Evolutionary conservation across 2,329 filamentous ascomycete genomes (phyloP).

Genomic region (Paracorniculantispora psalliotae): DNA sequence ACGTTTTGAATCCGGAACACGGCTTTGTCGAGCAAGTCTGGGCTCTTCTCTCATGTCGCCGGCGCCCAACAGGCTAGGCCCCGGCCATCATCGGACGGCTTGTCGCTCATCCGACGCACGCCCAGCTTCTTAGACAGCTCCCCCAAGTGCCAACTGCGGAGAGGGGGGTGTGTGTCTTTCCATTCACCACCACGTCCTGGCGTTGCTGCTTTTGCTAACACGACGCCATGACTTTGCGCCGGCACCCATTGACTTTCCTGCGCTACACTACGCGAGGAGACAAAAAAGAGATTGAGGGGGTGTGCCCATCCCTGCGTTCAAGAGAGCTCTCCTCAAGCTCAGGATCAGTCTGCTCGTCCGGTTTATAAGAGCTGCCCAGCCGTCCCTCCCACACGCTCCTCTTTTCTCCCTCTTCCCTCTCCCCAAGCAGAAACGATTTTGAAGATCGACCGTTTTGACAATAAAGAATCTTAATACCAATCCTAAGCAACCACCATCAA

Average conservation of each 20-base stretch:
- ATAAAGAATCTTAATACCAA: not conserved
- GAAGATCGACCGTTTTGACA: not conserved
- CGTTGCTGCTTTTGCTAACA: no score
- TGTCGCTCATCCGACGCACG: slow-evolving; percentile 1
- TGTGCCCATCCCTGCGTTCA: not conserved
- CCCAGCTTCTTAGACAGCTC: not conserved
- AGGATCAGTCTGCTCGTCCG: not conserved
- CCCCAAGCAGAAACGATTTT: not conserved
- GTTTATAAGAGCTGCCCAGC: slow-evolving; percentile 6
- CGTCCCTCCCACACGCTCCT: not conserved
- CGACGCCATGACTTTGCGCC: no score
- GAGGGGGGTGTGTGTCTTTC: not conserved
- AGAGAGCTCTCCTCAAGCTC: not conserved
- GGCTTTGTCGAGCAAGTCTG: no score
- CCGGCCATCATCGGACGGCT: slow-evolving; percentile 6
- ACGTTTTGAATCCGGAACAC: no score
- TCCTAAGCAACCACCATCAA: slow-evolving; percentile 11
- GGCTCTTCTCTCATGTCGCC: no score
- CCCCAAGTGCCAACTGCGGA: not conserved
- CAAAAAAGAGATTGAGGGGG: no score
- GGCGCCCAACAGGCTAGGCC: no score
- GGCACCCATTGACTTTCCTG: no score
- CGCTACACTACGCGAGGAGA: no score
- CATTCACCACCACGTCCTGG: no score
- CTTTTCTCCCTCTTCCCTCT: not conserved